A percentile compares a stretch with the other conserved stretches of the same genome.
Conservation (phyloP, 192 early-diverging fungal species). For the Haplosporangium gracile region DNA sequence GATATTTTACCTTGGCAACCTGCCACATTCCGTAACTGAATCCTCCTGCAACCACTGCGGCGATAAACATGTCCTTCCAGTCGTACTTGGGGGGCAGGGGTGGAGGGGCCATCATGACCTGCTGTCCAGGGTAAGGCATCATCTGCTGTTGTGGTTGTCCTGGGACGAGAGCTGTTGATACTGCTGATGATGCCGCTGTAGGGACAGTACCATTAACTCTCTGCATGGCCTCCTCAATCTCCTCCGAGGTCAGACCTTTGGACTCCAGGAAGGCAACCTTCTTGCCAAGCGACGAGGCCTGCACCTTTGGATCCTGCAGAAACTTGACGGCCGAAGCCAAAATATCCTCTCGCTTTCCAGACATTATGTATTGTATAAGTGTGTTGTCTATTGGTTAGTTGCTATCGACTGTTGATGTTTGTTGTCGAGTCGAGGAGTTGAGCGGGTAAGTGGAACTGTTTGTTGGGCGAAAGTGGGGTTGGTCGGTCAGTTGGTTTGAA, state of each 20-base stretch:
- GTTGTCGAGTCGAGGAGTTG: not conserved
- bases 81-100: conserved; percentile 73
- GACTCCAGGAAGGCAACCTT: conserved; percentile 95
- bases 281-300: conserved; percentile 88
- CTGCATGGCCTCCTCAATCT: conserved; percentile 92
- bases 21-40: conserved; percentile 89
- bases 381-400: not conserved
- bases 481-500: not conserved
- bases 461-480: not conserved
- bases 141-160: not conserved
- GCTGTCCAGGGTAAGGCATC: conserved; percentile 32
- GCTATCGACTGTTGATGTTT: not conserved
- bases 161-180: conserved; percentile 16
- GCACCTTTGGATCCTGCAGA: conserved; percentile 93
- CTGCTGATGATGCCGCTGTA: conserved; percentile 12
- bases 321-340: conserved; percentile 91
- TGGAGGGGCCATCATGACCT: conserved; percentile 53
- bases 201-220: conserved; percentile 64
- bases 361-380: conserved; percentile 33
- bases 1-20: conserved; percentile 74
- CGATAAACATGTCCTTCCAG: conserved; percentile 97
- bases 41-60: conserved; percentile 86
- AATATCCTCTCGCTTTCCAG: conserved; percentile 75
- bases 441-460: not conserved
- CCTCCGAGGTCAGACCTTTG: conserved; percentile 92